phyloP scores from a whole-genome alignment of 2,329 filamentous ascomycete genomes.

The Zymoseptoria ardabiliae region DNA sequence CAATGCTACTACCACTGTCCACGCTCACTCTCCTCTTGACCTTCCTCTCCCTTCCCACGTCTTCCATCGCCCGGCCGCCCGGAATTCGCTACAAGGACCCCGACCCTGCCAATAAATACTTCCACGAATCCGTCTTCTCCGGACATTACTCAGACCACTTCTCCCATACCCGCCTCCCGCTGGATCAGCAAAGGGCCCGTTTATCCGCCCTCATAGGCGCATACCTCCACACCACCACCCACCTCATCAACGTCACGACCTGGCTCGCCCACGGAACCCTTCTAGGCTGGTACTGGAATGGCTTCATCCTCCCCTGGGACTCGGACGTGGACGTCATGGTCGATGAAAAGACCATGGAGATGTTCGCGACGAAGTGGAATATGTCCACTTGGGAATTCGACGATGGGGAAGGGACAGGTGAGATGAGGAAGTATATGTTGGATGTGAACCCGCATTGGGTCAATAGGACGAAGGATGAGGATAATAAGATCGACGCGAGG shows the following conservation, averaged over 20 bases:
- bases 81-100: neutral
- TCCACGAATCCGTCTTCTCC: constrained; percentile 46
- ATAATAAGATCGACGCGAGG: constrained; percentile 53
- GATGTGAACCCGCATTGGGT: constrained; percentile 54
- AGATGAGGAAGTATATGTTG: constrained; percentile 42
- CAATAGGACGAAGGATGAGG: constrained; percentile 37
- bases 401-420: constrained; percentile 16
- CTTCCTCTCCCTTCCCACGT: neutral
- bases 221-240: constrained; percentile 49
- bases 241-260: constrained; percentile 49
- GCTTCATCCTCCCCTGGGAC: constrained; percentile 55
- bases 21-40: neutral
- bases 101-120: constrained; percentile 43
- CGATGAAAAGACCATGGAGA: constrained; percentile 47
- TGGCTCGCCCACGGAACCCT: constrained; percentile 59
- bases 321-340: constrained; percentile 55
- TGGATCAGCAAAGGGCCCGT: constrained; percentile 41
- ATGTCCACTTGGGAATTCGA: constrained; percentile 49
- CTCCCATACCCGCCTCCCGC: constrained; percentile 38
- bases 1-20: neutral
- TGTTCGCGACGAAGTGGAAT: constrained; percentile 53
- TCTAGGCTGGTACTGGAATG: constrained; percentile 58
- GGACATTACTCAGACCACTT: constrained; percentile 53
- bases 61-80: neutral
- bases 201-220: constrained; percentile 48